A percentile compares a stretch with the other conserved stretches of the same genome.
Evolutionary conservation across 129 eudicot genomes (phyloP).

Genomic region (Flaveria trinervia): DNA sequence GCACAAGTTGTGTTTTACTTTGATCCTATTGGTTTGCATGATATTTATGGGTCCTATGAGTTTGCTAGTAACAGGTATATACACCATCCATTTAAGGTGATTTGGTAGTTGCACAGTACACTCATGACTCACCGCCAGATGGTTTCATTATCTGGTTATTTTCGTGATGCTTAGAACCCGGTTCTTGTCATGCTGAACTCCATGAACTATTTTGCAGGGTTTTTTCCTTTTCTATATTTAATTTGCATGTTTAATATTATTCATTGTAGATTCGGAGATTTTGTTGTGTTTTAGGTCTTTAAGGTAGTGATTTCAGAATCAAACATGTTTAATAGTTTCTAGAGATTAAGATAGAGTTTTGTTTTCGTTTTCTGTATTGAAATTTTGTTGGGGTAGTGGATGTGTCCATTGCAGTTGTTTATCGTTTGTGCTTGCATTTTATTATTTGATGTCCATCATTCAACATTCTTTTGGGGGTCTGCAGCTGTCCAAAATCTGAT

Average conservation of each 20-base stretch:
- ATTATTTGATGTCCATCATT: background rate
- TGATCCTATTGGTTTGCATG: no score
- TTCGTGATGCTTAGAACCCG: constrained; percentile 4
- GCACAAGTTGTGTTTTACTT: no score
- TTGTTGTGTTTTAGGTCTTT: background rate
- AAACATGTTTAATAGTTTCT: no score
- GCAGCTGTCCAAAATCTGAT: background rate
- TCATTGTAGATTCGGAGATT: constrained; percentile 1
- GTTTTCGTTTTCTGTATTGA: constrained; percentile 15
- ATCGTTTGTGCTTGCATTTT: background rate
- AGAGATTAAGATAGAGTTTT: constrained; percentile 12
- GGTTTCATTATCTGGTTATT: background rate
- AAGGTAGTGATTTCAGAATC: no score
- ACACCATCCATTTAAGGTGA: background rate
- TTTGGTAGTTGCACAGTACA: constrained; percentile 21
- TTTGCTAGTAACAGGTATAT: no score
- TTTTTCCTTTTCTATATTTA: background rate
- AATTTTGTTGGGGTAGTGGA: background rate
- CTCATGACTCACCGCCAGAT: background rate
- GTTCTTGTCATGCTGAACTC: background rate
- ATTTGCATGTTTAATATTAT: background rate
- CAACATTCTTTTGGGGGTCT: background rate
- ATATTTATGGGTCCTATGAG: no score
- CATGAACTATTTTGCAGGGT: background rate
- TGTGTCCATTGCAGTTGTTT: background rate